Conservation (phyloP, 192 early-diverging fungal species). For the Haplosporangium gracile region DNA sequence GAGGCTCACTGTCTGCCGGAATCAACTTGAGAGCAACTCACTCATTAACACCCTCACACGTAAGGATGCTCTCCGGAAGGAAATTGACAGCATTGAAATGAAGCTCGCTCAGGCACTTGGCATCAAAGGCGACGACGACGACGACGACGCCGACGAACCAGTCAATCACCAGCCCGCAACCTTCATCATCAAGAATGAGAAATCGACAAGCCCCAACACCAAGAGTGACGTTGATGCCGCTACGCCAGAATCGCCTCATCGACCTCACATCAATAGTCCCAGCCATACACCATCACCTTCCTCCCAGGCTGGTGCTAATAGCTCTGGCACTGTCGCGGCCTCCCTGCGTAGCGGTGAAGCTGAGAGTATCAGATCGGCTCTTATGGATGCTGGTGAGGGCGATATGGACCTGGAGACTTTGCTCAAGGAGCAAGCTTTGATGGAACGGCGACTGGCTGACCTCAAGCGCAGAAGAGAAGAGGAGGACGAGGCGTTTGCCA, state of each 20-base stretch:
- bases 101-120: constrained; percentile 30
- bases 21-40: constrained; percentile 40
- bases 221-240: not conserved
- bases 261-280: constrained; percentile 18
- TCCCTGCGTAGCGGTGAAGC: not conserved
- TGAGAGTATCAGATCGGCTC: constrained; percentile 22
- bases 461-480: constrained; percentile 49
- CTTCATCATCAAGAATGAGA: not conserved
- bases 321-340: not conserved
- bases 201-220: not conserved
- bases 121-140: constrained; percentile 28
- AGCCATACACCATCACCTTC: constrained; percentile 19
- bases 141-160: not conserved
- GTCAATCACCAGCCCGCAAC: not conserved
- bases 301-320: constrained; percentile 11
- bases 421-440: constrained; percentile 32
- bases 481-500: constrained; percentile 39
- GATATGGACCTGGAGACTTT: constrained; percentile 36
- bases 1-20: constrained; percentile 32
- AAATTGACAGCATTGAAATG: constrained; percentile 27
- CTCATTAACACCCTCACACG: constrained; percentile 34
- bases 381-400: constrained; percentile 32
- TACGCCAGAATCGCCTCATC: constrained; percentile 15
- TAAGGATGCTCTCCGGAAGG: constrained; percentile 21
- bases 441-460: constrained; percentile 38